These are phyloP conservation scores for Penicillium argentinense DNA, from an alignment of 495 filamentous ascomycete genomes.

Conservation along the genomic window DNA sequence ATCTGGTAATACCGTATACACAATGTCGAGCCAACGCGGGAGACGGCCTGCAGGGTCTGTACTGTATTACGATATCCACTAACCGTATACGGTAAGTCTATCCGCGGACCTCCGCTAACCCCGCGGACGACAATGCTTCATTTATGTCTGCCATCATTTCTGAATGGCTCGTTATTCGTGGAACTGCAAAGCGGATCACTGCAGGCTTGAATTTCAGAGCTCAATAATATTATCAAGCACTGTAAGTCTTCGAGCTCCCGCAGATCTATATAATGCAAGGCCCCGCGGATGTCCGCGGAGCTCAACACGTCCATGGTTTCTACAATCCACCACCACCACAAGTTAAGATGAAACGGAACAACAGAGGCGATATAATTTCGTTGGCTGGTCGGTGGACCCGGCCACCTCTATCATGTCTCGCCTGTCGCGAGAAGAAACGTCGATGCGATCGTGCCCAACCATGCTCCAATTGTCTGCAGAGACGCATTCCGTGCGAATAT, in stretches of 20 bases:
- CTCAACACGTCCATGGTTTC: not conserved
- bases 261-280: not conserved
- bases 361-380: constrained; percentile 7
- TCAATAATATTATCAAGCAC: no score
- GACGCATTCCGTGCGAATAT: constrained; percentile 23
- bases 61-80: not conserved
- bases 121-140: not conserved
- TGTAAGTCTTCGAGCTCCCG: no score
- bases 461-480: constrained; percentile 28
- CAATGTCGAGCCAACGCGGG: no score
- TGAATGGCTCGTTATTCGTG: not conserved
- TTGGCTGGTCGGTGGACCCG: constrained; percentile 18
- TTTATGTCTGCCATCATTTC: not conserved
- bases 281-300: constrained; percentile 13
- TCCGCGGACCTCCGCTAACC: constrained; percentile 14
- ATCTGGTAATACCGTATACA: no score
- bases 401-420: constrained; percentile 20
- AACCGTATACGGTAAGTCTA: constrained; percentile 1
- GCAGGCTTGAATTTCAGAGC: no score
- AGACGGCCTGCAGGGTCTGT: not conserved
- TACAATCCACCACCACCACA: no score
- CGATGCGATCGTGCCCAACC: constrained; percentile 30
- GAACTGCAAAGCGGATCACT: no score
- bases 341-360: constrained; percentile 22
- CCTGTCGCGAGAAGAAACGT: constrained; percentile 27